Base-by-base conservation (phyloP, 306 rosid species). In the Acacia crassicarpa region DNA sequence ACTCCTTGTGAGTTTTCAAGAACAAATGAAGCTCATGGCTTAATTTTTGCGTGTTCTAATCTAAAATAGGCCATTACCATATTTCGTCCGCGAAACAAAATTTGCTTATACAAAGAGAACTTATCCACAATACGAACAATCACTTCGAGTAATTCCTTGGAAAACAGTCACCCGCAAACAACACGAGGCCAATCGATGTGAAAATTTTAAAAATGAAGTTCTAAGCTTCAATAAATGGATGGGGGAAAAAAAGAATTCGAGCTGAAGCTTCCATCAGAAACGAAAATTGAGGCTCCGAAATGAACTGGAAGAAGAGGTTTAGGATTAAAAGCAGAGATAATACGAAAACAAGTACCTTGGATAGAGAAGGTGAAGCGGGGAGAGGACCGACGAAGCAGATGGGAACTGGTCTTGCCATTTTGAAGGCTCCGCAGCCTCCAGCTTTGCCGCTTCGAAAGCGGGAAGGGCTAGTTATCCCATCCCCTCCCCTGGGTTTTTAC, bases 321-420 rank as follows among this genome's bases (percentile, higher is more conserved):
- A 63, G 59, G 84, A 62, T 70, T 76, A 32, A 8, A 16, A 51
- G 65, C 45, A 73, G 46, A 49, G 77, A 11, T 75, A 76, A 13
- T 48, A 72, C n/a, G 20, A 32, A 81, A 67, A 75, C 49, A 67
- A 73, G 48, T 38, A 83, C 89, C 78, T 77, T 66, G 66, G 67
- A 38, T 40, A 23, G 62, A 62, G 66, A 43, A n/a, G 54, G 76
- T 9, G 84, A 35, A 68, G 74, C 5, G 0, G 40, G 67, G 25
- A n/a, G 69, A 58, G 86, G 84, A 80, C 49, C 61, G 62, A 53
- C 43, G 84, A 78, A 78, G 58, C 54, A 74, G 7, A 76, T 46
- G 63, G 74, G 72, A 38, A 79, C 73, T 49, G 80, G 25, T 41
- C 74, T 80, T 80, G 73, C 78, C 89, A 86, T 86, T 76, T 76